A percentile compares a stretch with the other conserved stretches of the same genome.
Evolutionary conservation across 805 yeast genomes (phyloP).

Genomic region (Pichia scutulata): DNA sequence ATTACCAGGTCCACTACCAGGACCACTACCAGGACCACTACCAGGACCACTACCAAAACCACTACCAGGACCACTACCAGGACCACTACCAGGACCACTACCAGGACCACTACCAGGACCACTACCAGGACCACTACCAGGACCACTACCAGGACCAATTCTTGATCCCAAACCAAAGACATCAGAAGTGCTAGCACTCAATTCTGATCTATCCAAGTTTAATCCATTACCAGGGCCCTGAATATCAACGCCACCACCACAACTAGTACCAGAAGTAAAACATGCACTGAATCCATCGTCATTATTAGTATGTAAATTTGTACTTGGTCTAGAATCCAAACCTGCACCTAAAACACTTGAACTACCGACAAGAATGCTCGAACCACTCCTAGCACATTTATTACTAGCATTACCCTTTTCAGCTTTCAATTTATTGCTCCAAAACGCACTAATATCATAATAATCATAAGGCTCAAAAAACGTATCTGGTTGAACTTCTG

Average conservation of each 20-base stretch:
- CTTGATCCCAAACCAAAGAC: constrained; percentile 9
- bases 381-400: background rate
- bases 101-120: too few species aligned
- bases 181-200: too few species aligned
- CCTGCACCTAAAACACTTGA: too few species aligned
- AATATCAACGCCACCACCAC: constrained; percentile 7
- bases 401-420: background rate
- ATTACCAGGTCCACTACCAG: too few species aligned
- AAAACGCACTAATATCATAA: constrained; percentile 5
- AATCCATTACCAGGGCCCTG: constrained; percentile 5
- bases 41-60: too few species aligned
- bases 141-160: constrained; percentile 8
- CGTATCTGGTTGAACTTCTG: constrained; percentile 14
- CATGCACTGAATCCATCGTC: constrained; percentile 3
- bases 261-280: constrained; percentile 5
- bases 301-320: too few species aligned
- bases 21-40: too few species aligned
- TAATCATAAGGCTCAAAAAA: constrained; percentile 7
- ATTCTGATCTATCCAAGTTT: too few species aligned
- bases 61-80: too few species aligned
- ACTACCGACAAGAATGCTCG: too few species aligned
- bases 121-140: constrained; percentile 28
- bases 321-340: too few species aligned
- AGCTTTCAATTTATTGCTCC: background rate
- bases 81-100: too few species aligned